These are phyloP conservation scores for Colletotrichum lupini DNA, from an alignment of 2,329 filamentous ascomycete genomes.

Conservation along the genomic window DNA sequence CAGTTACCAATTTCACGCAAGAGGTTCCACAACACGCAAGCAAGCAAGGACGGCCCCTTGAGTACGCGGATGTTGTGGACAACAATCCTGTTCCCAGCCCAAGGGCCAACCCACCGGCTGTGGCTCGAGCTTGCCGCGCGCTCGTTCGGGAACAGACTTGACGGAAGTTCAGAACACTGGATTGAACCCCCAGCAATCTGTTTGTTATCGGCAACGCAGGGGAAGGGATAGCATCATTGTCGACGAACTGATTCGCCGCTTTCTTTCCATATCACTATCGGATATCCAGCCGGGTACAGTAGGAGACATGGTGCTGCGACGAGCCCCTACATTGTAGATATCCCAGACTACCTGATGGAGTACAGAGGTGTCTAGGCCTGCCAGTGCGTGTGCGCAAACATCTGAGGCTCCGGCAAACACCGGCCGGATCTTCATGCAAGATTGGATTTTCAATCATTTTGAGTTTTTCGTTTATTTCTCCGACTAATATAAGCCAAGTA, in stretches of 20 bases:
- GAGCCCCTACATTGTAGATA: background rate
- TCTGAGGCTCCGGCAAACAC: background rate
- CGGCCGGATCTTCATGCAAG: slow-evolving; percentile 25
- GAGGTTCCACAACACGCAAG: background rate
- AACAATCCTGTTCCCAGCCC: background rate
- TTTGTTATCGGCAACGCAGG: background rate
- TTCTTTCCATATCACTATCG: background rate
- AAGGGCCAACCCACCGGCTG: background rate
- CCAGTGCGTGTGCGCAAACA: background rate
- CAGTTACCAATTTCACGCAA: background rate
- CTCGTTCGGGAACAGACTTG: background rate
- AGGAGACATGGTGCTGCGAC: background rate
- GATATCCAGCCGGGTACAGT: background rate
- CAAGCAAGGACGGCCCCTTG: background rate
- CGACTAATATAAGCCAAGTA: background rate
- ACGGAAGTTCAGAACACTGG: no score
- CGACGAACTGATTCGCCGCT: background rate
- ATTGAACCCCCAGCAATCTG: background rate
- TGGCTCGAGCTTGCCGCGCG: slow-evolving; percentile 9
- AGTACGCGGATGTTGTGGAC: background rate
- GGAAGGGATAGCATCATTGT: background rate
- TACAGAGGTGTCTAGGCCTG: background rate
- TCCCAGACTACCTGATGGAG: no score
- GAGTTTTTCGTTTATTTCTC: background rate
- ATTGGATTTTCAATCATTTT: background rate